phyloP scores from a whole-genome alignment of 2,329 filamentous ascomycete species.

The Lasiodiplodia sp. region DNA sequence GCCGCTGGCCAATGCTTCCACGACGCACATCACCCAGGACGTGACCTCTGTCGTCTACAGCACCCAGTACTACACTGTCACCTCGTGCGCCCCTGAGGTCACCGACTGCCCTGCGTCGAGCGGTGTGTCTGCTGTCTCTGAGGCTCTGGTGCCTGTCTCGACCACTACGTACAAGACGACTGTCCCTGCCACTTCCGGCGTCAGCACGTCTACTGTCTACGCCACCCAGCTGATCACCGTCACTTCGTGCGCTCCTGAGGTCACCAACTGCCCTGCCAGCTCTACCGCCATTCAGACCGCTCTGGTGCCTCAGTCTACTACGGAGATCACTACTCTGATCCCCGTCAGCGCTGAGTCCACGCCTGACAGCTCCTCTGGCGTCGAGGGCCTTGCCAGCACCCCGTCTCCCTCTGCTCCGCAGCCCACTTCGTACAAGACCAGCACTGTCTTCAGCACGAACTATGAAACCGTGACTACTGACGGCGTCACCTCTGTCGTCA shows the following conservation, averaged over 20 bases:
- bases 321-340: constrained; percentile 20
- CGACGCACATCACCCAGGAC: constrained; percentile 13
- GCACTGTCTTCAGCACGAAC: constrained; percentile 18
- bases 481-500: constrained; percentile 27
- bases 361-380: not conserved
- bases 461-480: not conserved
- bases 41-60: constrained; percentile 22
- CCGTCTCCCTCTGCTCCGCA: constrained; percentile 1
- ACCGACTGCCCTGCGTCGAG: constrained; percentile 35
- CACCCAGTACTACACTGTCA: constrained; percentile 19
- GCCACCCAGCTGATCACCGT: constrained; percentile 23
- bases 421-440: constrained; percentile 6
- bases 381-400: not conserved
- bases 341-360: constrained; percentile 23
- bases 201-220: constrained; percentile 17
- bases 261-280: constrained; percentile 30
- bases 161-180: not conserved
- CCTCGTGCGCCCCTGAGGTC: constrained; percentile 15
- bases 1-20: not conserved
- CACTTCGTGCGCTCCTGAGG: constrained; percentile 14
- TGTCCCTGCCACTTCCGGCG: constrained; percentile 10
- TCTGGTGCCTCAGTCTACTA: constrained; percentile 13
- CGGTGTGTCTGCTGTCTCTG: constrained; percentile 20
- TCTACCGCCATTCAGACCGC: constrained; percentile 19
- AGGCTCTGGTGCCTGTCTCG: constrained; percentile 7